Base-by-base conservation (phyloP, 2,329 filamentous ascomycete genomes). In the Fusarium sp. region DNA sequence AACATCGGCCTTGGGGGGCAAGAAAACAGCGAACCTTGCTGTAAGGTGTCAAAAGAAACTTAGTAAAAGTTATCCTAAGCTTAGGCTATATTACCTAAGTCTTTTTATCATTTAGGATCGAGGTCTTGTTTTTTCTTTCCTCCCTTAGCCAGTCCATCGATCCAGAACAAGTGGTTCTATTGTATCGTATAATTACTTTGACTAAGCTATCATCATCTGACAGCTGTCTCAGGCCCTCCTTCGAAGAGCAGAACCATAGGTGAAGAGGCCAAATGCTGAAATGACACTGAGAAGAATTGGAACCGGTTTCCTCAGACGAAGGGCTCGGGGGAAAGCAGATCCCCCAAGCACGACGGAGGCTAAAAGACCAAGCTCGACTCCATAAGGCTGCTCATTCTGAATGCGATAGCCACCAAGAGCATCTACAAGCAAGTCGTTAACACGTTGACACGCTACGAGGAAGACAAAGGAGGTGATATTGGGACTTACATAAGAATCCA, bases 331-430 rank as follows among this genome's bases (percentile, higher is more conserved):
- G 26, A 55, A 55, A 28, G 51, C 51, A 39, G 51, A 55, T 31
- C 51, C 51, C 8, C 51, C 51, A 31, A 55, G 51, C 31, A 55
- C 26, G 11, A 31, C 33, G 2, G 94, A 97, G 9, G 96, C 96
- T 48, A 98, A 87, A 15, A 99, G 88, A n/a, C 93, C 94, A 48
- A 98, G 86, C 84, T 98, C 96, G 76, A 97, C 85, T 72, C 96
- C 96, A 82, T 96, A 98, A 7, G 93, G 82, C 81, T 94, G 89
- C 70, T 88, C 86, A 77, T 90, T 91, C 78, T 92, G 91, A 72
- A 98, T 91, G 67, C 95, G 93, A 80, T 93, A 91, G 74, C 93
- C 95, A 72, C 94, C 94, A 48, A 98, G 86, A 31, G 91, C 91
- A 83, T 99, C 89, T 90, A 72, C 41, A 38, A 44, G 49, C 33